Evolutionary conservation across 768 basidiomycete species (phyloP), one percentile per base, ranked within the genome.

Genomic region (Neoboletus subvelutipes): DNA sequence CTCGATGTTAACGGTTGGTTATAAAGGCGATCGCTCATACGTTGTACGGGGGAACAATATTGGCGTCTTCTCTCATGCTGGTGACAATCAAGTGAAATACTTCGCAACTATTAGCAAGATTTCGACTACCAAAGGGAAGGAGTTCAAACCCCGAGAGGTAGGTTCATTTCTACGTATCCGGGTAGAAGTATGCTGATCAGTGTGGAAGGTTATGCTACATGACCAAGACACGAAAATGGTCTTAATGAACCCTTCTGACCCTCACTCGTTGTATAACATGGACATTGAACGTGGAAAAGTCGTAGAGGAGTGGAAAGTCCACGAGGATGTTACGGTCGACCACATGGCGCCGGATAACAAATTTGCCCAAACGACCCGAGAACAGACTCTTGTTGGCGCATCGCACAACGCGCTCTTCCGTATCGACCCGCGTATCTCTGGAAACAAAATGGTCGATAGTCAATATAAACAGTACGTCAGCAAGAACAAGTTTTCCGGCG

Each of bases 231-330:
- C 85, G 43, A 93, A 92, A 75, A 94, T 99, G 94, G 76, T 99
- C 52, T 70, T 99, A 54, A 91, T 92, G 83, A 89, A 97, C 68
- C 86, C 92, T 4, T 70, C 74, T 39, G 84, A 93, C 39, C 86
- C 88, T 4, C 84, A 92, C 65, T 87, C 94, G 0, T 76, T 99
- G 42, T 97, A 85, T 75, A 85, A 80, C 61, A 85, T 98, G 82
- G 97, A 99, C 75, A 83, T 99, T 59, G 90, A 96, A 72, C 86
- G 86, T 26, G 97, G 93, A 42, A 96, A 97, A 74, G 86, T 99
- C 29, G 93, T 98, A 22, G 97, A 99, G 70, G 97, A 99, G 71
- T 98, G 94, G 94, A 96, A 94, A 70, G 86, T 99, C n/a, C 88
- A 94, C 69, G 93, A 98, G 36, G 80, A 88, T 67, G 78, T 98